Evolutionary conservation across 306 rosid genomes (phyloP), one percentile per base, ranked within the genome.

Genomic region (Quercus ilex): DNA sequence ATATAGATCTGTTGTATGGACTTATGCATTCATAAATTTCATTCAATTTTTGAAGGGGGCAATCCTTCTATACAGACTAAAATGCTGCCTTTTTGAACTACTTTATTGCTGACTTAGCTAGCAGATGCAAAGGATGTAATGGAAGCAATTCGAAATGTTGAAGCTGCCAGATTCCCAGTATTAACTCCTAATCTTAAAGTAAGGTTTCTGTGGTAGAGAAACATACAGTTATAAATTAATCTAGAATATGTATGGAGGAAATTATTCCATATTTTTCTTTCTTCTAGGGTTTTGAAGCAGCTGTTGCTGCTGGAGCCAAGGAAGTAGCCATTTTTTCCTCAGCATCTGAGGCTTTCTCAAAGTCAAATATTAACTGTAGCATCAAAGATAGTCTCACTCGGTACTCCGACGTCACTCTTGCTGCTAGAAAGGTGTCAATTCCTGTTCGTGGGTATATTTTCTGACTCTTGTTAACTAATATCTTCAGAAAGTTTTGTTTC

Each of bases 291-390:
- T 92, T 94, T 85, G 99, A 91, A 83, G 93, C 90, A 57, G 97
- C 99, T 74, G 83, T 92, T 73, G 87, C 90, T 76, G 91, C 99
- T 79, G 97, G 99, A 80, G 97, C 99, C 49, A 94, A 88, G 84
- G 93, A 92, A 85, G 97, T 94, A 41, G 97, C 97, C 67, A 89
- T 94, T 71, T 92, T 94, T 85, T 91, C 97, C 20, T 88, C 97
- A 11, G 99, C 99, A 71, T 94, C 99, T 9, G 97, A 94, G 73
- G 92, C 95, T 33, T 92, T 94, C 82, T 94, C 97, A 18, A 91
- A 88, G 74, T 85, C 93, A 77, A 94, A 92, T 83, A 87, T 94
- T 73, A 94, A 94, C 74, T 82, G 92, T 85, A 89, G 90, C 82
- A 91, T 94, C 51, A 86, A 92, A 81, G 99, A 91, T 70, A 94